Evolutionary conservation across 768 basidiomycete genomes (phyloP).

Genomic region (Thelephora ganbajun): DNA sequence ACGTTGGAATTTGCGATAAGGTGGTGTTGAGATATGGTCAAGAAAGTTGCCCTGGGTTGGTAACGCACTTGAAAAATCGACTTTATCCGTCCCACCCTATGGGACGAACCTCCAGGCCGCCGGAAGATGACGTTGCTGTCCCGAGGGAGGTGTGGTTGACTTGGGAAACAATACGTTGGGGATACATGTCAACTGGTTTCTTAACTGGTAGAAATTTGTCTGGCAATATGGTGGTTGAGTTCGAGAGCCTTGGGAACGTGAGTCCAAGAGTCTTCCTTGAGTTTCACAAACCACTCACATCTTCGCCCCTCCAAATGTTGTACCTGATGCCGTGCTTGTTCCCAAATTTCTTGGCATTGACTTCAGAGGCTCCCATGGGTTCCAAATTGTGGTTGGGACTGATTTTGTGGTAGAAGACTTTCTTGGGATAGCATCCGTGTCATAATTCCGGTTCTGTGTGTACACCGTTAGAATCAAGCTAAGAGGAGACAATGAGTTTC

Average conservation of each 20-base stretch:
- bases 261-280: conserved; percentile 94
- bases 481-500: conserved; percentile 16
- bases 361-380: conserved; percentile 82
- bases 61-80: no score
- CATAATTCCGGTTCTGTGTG: conserved; percentile 85
- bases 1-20: no score
- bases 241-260: conserved; percentile 89
- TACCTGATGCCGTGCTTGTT: conserved; percentile 93
- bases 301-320: conserved; percentile 85
- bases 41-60: no score
- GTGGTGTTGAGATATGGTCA: no score
- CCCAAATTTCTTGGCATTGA: conserved; percentile 91
- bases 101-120: no score
- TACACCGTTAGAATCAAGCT: not conserved
- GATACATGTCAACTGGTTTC: conserved; percentile 88
- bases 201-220: conserved; percentile 97
- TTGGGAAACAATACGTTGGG: conserved; percentile 89
- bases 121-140: no score
- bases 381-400: conserved; percentile 95
- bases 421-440: conserved; percentile 96
- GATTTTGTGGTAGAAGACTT: conserved; percentile 93
- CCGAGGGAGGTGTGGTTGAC: conserved; percentile 88
- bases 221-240: conserved; percentile 89
- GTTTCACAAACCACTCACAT: conserved; percentile 95
- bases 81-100: no score